Base-by-base conservation (phyloP, 2,329 filamentous ascomycete genomes). In the Sarocladium strictum region DNA sequence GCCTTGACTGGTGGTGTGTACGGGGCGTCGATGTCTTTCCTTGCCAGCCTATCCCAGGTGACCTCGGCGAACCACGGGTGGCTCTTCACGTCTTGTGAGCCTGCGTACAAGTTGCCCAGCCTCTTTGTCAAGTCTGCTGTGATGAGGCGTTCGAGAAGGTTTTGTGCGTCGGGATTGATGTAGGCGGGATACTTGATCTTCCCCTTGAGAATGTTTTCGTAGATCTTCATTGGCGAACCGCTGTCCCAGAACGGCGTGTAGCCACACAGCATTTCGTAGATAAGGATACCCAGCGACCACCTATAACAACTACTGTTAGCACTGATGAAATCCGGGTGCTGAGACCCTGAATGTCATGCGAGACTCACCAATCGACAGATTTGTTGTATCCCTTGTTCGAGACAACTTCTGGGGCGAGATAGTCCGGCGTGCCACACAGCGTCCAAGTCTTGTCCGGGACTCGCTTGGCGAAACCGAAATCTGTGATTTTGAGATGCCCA, bases 401-500 rank as follows among this genome's bases (percentile, higher is more conserved):
- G n/a, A 99, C 94, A 14, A 99, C 94, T 73, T 99, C 94, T 0
- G 94, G 94, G 1, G 94, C 94, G 33, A 99, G 83, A 69, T 99
- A 99, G 72, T 99, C 94, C 6, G 94, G 94, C 12, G 94, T 99
- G 57, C 94, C 94, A 68, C 94, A 99, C 40, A 99, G 80, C 24
- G 94, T 99, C 94, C 94, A 99, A 40, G 94, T 99, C 73, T 97
- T 97, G 78, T 99, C 94, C 15, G 92, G 92, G 24, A 99, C 94
- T 62, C 92, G 90, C 76, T 99, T 99, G 51, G 94, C 94, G 67
- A 99, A 99, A 2, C 94, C 94, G 73, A 99, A 99, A 76, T 99
- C 93, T 15, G 92, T 97, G 66, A 97, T 97, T 72, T 97, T 97
- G 60, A 97, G 78, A 70, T 97, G 93, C 19, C 92, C 93, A 69